Base-by-base conservation (phyloP, 1,284 basidiomycete species). In the Butyriboletus appendiculatus region DNA sequence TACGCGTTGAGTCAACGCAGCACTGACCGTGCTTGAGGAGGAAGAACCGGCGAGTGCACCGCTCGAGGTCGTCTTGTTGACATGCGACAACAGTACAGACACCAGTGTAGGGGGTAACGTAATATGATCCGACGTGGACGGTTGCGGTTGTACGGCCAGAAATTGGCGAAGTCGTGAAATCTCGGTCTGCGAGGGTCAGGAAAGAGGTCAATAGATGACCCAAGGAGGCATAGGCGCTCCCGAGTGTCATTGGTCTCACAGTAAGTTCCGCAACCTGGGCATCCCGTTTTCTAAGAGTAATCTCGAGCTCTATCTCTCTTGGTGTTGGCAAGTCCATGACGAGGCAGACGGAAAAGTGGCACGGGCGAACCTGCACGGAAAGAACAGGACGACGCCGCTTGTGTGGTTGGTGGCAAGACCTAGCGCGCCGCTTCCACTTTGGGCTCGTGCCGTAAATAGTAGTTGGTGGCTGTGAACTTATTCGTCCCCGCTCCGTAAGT, bases 231-330 rank as follows among this genome's bases (percentile, higher is more conserved):
- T 53, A 44, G 49, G 65, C 64, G 59, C 58, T 58, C 52, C 50
- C 24, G 32, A 51, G 45, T 24, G 49, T 30, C 24, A 49, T 43
- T 16, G 37, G 52, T 51, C 85, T 71, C 72, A 90, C 90, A 58
- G 78, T 85, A 56, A 92, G 79, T 63, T 86, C 80, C 48, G 79
- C 74, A 53, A 91, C 73, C 65, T 90, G 86, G 52, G 76, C 75
- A 70, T 92, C 88, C 62, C 87, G 80, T 67, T 85, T 78, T 61
- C 88, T 78, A 18, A 92, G 74, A 11, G 88, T 76, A 41, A 81
- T 80, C 71, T 92, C 90, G 40, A 92, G 81, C 67, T 92, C 88
- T 57, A 90, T 75, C 71, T 91, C 88, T 68, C 90, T 78, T 53
- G 81, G 73, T 35, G 85, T 80, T 22, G 90, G 90, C 44, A 89